Base-by-base conservation (phyloP, 2,329 filamentous ascomycete species). In the Parastagonospora avenae region DNA sequence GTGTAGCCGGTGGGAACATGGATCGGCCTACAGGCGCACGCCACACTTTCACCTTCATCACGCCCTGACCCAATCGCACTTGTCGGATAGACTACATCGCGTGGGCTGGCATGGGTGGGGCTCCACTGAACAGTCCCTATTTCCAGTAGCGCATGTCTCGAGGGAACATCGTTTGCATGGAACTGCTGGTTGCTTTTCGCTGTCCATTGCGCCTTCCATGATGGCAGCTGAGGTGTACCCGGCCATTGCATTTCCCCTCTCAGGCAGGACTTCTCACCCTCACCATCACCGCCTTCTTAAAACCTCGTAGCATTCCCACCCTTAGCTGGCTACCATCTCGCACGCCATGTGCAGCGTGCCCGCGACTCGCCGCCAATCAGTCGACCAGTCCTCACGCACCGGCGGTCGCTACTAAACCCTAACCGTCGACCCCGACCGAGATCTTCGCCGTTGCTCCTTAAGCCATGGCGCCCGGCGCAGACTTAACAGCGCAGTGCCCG, bases 381-480 rank as follows among this genome's bases (percentile, higher is more conserved):
- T 50, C 47, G 50, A 50, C 43, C 33, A 36, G 39, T 41, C 42
- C 45, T 48, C 33, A 41, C 46, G 41, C 53, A 45, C 55, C 48
- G 54, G 42, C 45, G 46, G 45, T 32, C 51, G 3, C 33, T 52
- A 50, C 59, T 66, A 63, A 55, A 51, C 63, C 56, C 32, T 43
- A 62, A 59, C 45, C 7, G 54, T 50, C 52, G 50, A 32, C 54
- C 52, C 54, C 42, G 52, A 53, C 55, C 59, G 58, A 63, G 60
- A 66, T 64, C 64, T 59, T 60, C 53, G 56, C 57, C 59, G 54
- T 59, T 63, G 50, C 46, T 48, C 45, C 46, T 44, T 52, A 50
- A 54, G 59, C 57, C 52, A 71, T 71, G 68, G 65, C 65, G 47
- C 61, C 59, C 48, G 55, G 46, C 48, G 53, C 61, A 59, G 60